Evolutionary conservation across 192 early-diverging fungal genomes (phyloP), one percentile per base, ranked within the genome.

Genomic region (Podila horticola): DNA sequence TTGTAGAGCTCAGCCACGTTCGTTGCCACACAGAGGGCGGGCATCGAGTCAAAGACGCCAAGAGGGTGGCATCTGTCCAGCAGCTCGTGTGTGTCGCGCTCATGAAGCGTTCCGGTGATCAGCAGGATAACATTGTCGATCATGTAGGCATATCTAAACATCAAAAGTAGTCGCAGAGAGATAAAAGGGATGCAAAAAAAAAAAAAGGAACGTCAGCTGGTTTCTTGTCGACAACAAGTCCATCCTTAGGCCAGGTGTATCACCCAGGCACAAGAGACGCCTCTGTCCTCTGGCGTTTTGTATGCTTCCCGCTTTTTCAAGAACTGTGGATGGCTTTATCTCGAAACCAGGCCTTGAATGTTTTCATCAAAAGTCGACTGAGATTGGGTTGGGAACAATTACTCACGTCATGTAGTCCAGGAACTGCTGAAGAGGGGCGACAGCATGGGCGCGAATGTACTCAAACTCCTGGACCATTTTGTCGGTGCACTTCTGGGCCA

Each of bases 111-210:
- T 15, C 98, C 98, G 2, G 97, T 98, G 69, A 99, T 98, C 48
- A 99, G 84, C 66, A 99, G 86, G 68, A 99, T 97, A 61, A 98
- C 95, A 86, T 99, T 99, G 85, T 99, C 98, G 75, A 99, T 99
- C 98, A 99, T 99, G 83, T 99, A 99, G 22, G 93, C 92, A 83
- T 96, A 96, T 26, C 95, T 96, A 84, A 2, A 88, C 83, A 26
- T 72, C 41, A 17, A 45, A 45, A 45, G 41, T 45, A 45, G 41
- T 45, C 41, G 13, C 41, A 45, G 11, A 45, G 8, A 4, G 41
- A 45, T 45, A 45, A 45, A 45, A 45, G 41, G 41, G 41, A 45
- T 45, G 41, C 41, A n/a, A n/a, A n/a, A n/a, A n/a, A n/a, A 45
- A 45, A 45, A 45, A 36, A 45, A 45, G 41, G 41, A 45, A 45